Evolutionary conservation across 2,329 filamentous ascomycete genomes (phyloP).

Genomic region (Cordyceps tenuipes): DNA sequence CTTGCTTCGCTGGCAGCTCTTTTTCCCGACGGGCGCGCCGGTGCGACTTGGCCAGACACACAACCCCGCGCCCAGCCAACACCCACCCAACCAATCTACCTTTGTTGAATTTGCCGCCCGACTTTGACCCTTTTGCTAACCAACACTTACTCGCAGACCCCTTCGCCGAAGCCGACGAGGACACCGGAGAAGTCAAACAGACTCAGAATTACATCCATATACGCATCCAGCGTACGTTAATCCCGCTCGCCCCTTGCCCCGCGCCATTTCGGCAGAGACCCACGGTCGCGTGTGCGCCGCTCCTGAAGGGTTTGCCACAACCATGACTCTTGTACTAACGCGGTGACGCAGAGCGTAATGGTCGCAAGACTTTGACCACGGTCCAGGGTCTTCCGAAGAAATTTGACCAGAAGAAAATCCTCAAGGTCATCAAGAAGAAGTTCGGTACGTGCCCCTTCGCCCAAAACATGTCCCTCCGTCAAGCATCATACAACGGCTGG

Average conservation of each 20-base stretch:
- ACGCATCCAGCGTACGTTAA: constrained; percentile 87
- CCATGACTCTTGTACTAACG: constrained; percentile 29
- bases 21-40: not conserved
- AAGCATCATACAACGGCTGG: not conserved
- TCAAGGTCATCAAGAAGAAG: constrained; percentile 99
- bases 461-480: not conserved
- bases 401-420: constrained; percentile 99
- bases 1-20: not conserved
- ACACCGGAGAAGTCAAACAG: constrained; percentile 90
- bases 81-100: not conserved
- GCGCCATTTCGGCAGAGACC: not conserved
- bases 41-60: not conserved
- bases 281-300: constrained; percentile 3
- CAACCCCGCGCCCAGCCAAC: constrained; percentile 9
- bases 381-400: constrained; percentile 98
- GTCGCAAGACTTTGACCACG: constrained; percentile 99
- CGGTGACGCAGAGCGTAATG: constrained; percentile 79
- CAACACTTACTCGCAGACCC: constrained; percentile 57
- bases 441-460: constrained; percentile 57
- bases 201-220: constrained; percentile 99
- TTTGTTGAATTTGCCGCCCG: not conserved
- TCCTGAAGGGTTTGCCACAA: not conserved
- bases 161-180: constrained; percentile 99
- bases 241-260: constrained; percentile 6
- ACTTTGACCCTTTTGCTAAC: constrained; percentile 20